Conservation (phyloP, 257 asterid genomes). For the Solanum raphanifolium region DNA sequence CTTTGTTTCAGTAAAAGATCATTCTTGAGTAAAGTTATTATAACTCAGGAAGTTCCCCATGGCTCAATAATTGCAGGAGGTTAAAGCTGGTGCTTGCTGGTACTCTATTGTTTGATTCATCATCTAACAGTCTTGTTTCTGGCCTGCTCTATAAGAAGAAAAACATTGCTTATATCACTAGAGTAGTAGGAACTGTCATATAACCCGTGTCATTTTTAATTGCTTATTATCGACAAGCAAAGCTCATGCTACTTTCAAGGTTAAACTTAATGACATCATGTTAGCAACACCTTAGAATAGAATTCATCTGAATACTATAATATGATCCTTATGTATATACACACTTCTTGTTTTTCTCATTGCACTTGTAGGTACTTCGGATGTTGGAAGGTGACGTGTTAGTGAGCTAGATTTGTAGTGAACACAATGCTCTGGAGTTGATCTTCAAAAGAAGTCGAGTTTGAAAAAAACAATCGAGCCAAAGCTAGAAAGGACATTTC, state of each 20-base stretch:
- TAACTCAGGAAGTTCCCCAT: background rate
- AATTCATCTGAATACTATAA: background rate
- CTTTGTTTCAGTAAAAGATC: background rate
- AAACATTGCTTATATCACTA: background rate
- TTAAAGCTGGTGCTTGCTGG: background rate
- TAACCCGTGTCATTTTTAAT: background rate
- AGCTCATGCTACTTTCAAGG: background rate
- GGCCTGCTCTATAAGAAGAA: background rate
- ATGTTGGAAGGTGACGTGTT: slow-evolving; percentile 52
- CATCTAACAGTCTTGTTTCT: background rate
- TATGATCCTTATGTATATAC: background rate
- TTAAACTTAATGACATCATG: background rate
- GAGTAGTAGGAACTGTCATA: background rate
- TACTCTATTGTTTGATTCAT: background rate
- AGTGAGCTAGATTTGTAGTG: slow-evolving; percentile 1
- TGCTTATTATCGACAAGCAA: background rate
- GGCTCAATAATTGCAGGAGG: background rate
- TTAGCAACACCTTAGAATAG: background rate
- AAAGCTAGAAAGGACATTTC: background rate
- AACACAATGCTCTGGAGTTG: background rate
- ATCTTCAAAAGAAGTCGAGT: background rate
- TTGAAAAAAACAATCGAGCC: background rate
- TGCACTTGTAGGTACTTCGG: slow-evolving; percentile 40
- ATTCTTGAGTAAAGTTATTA: background rate
- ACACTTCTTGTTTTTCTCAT: background rate